Evolutionary conservation across 352 stramenopile species (phyloP).

Genomic region (Globisporangium solare): DNA sequence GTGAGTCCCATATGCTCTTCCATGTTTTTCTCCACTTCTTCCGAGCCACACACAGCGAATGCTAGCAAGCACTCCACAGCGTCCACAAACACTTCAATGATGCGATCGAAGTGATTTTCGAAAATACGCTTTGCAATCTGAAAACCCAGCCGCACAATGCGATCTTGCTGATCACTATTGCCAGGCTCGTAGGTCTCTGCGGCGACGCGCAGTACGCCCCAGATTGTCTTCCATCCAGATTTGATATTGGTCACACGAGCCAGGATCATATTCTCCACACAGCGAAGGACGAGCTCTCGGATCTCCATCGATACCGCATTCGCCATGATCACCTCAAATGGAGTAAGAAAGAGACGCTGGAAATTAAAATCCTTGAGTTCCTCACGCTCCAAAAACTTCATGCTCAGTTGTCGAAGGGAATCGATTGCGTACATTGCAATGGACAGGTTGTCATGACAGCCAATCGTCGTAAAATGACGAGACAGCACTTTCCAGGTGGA

Average conservation of each 20-base stretch:
- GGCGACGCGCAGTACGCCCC: conserved; percentile 88
- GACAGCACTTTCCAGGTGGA: conserved; percentile 97
- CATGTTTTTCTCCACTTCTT: conserved; percentile 51
- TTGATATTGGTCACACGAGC: conserved; percentile 83
- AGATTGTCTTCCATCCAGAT: conserved; percentile 94
- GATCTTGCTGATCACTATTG: conserved; percentile 44
- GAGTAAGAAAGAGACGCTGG: conserved; percentile 96
- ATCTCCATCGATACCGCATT: conserved; percentile 80
- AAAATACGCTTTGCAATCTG: conserved; percentile 87
- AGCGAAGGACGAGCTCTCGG: conserved; percentile 88
- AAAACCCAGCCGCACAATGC: conserved; percentile 81
- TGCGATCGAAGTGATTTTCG: conserved; percentile 63
- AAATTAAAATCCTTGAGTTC: conserved; percentile 99
- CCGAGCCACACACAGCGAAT: conserved; percentile 71
- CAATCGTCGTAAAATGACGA: conserved; percentile 96
- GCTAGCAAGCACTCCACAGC: conserved; percentile 75
- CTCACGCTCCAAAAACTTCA: conserved; percentile 99
- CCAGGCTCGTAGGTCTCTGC: conserved; percentile 77
- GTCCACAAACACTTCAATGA: conserved; percentile 78
- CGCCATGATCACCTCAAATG: conserved; percentile 95
- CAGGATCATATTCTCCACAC: conserved; percentile 91
- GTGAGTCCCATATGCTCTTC: conserved; percentile 53
- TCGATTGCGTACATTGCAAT: conserved; percentile 99
- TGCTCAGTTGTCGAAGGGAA: conserved; percentile 98
- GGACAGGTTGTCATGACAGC: conserved; percentile 94